Base-by-base conservation (phyloP, 352 stramenopile species). In the Phytophthora fragariae region DNA sequence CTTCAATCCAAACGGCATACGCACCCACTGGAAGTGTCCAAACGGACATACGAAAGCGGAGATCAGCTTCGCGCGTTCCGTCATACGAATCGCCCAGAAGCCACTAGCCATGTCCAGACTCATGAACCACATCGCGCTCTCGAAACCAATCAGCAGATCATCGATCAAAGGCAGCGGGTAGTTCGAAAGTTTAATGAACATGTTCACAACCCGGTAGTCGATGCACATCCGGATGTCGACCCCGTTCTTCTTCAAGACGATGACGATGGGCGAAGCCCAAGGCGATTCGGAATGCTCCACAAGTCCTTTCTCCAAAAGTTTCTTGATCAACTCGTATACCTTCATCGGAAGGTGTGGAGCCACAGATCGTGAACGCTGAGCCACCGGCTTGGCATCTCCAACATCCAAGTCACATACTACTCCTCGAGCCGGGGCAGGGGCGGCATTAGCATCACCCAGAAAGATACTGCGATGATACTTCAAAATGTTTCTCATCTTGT, bases 51-150 rank as follows among this genome's bases (percentile, higher is more conserved):
- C 63, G 31, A 77, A 76, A 0, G 64, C 68, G 0, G 47, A 69
- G 10, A 81, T 70, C 4, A 33, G 0, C n/a, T 69, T 70, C 0
- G 75, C 70, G 12, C 65, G 14, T 1, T 37, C 2, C 1, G 70
- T 81, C 70, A 76, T 72, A 0, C 62, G n/a, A 5, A 68, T 37
- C 0, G 56, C 65, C 73, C 73, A 81, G 47, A 77, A 81, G 54
- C 69, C 53, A 12, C 12, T 62, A 0, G 59, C 49, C 58, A 63
- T 63, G 31, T 73, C 57, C 0, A 80, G 24, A n/a, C 62, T 71
- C n/a, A 72, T 39, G 15, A 73, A 77, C 58, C 59, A 73, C 60
- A 77, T 72, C 0, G 44, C 35, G 0, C 27, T 4, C 3, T 73
- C 58, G n/a, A 79, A 82, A 44, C 64, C 72, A 14, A 68, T 57